A percentile compares a stretch with the other conserved stretches of the same genome.
Conservation (phyloP, 768 basidiomycete genomes). For the Mycena maculata region DNA sequence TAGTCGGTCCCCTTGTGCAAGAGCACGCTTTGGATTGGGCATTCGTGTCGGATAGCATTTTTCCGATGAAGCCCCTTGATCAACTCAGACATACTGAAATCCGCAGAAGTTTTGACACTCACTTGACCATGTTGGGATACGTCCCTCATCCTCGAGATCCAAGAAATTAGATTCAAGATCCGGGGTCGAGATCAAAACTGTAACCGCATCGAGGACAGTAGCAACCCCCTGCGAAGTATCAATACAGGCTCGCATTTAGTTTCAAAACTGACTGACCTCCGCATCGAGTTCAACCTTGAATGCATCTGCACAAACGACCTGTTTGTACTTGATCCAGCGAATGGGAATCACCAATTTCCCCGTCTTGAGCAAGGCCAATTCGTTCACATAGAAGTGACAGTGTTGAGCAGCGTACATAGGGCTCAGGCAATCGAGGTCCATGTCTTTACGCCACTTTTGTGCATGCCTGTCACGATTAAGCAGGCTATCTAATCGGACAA, state of each 20-base stretch:
- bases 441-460: conserved; percentile 36
- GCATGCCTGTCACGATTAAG: no score
- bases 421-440: conserved; percentile 20
- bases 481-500: no score
- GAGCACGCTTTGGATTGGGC: conserved; percentile 47
- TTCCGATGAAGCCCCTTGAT: conserved; percentile 10
- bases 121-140: conserved; percentile 13
- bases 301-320: conserved; percentile 11
- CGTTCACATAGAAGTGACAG: conserved; percentile 21
- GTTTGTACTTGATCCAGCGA: conserved; percentile 17
- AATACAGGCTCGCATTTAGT: conserved; percentile 24
- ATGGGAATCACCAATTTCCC: conserved; percentile 17
- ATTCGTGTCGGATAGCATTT: conserved; percentile 41
- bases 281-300: conserved; percentile 1
- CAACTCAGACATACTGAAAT: conserved; percentile 18
- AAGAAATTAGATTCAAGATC: conserved; percentile 15
- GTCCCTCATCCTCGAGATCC: conserved; percentile 12
- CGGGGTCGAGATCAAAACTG: background rate
- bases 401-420: conserved; percentile 22
- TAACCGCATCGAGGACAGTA: background rate
- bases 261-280: conserved; percentile 37
- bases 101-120: conserved; percentile 11
- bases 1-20: conserved; percentile 46
- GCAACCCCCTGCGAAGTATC: conserved; percentile 29
- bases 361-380: conserved; percentile 7